These are phyloP conservation scores for Grosmannia huntii DNA, from an alignment of 2,329 filamentous ascomycete species.

Conservation along the genomic window DNA sequence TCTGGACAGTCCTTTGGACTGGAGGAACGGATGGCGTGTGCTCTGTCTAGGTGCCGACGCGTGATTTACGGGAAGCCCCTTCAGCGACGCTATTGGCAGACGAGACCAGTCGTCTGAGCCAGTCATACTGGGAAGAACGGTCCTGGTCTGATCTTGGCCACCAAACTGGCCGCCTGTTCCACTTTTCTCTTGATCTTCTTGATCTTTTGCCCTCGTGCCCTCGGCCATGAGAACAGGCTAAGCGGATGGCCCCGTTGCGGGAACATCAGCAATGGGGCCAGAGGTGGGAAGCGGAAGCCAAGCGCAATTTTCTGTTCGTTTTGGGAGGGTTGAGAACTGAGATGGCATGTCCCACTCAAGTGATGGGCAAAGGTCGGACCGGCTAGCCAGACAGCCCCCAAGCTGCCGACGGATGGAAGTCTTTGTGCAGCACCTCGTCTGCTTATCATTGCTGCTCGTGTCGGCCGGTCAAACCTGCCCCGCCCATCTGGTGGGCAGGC, in stretches of 20 bases:
- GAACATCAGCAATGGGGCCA: background rate
- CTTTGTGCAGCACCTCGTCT: background rate
- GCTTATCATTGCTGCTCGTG: background rate
- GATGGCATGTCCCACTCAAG: background rate
- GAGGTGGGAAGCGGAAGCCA: background rate
- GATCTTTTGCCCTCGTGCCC: background rate
- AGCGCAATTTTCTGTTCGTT: background rate
- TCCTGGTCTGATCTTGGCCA: conserved; percentile 10
- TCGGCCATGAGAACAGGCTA: background rate
- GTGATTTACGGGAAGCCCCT: conserved; percentile 12
- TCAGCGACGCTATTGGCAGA: conserved; percentile 18
- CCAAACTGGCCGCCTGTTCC: conserved; percentile 16
- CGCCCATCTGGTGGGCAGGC: background rate
- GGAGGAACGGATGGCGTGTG: conserved; percentile 15
- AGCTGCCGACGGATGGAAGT: background rate
- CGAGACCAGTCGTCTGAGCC: conserved; percentile 2
- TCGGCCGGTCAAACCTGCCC: background rate
- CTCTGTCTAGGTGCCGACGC: conserved; percentile 9
- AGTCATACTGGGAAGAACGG: conserved; percentile 11
- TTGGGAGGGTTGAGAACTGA: background rate
- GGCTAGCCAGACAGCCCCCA: background rate
- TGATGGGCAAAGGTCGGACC: background rate
- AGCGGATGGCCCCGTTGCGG: conserved; percentile 9
- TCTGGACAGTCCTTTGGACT: background rate
- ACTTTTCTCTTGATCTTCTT: conserved; percentile 9